phyloP scores from a whole-genome alignment of 1,284 basidiomycete species.

The Ceratobasidium sp. region DNA sequence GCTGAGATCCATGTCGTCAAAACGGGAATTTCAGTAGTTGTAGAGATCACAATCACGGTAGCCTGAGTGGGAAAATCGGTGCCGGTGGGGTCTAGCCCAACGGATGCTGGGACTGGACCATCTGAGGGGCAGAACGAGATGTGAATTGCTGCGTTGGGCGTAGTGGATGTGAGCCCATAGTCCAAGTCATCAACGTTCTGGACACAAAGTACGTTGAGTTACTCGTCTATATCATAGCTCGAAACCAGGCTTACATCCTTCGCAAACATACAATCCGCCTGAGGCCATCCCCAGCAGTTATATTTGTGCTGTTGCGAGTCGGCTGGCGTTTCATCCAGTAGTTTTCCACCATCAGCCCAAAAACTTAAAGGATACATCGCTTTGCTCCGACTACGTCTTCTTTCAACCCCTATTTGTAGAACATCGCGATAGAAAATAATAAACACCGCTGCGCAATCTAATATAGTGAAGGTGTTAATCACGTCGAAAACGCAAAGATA shows the following conservation, averaged over 20 bases:
- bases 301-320: not conserved
- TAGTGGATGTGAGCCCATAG: too few relatives aligned
- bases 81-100: not conserved
- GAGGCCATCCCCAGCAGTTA: constrained; percentile 2
- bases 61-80: too few relatives aligned
- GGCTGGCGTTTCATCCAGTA: not conserved
- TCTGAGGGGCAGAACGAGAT: too few relatives aligned
- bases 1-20: not conserved
- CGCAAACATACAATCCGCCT: not conserved
- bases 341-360: constrained; percentile 1
- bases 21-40: not conserved
- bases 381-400: too few relatives aligned
- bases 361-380: constrained; percentile 15
- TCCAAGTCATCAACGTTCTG: not conserved
- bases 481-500: too few relatives aligned
- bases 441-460: not conserved
- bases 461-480: too few relatives aligned
- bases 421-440: not conserved
- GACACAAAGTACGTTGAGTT: not conserved
- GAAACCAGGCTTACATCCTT: not conserved
- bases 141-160: too few relatives aligned
- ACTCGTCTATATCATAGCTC: too few relatives aligned
- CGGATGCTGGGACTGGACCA: too few relatives aligned
- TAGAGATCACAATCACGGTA: not conserved
- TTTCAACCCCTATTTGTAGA: not conserved